Evolutionary conservation across 169 alveolate genomes (phyloP).

Genomic region (Pseudocohnilembus persalinus): DNA sequence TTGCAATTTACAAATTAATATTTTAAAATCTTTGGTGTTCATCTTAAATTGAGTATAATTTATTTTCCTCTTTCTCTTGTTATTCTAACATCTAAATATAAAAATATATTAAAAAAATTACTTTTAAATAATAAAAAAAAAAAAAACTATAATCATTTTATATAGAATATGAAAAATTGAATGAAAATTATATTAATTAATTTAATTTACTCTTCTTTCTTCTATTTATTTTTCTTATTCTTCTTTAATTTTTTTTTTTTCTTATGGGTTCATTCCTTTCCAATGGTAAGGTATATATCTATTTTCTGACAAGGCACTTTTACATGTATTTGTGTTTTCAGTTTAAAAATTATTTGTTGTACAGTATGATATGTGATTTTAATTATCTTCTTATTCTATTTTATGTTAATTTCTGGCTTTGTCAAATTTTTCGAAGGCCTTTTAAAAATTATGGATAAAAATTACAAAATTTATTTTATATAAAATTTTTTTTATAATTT

Average conservation of each 20-base stretch:
- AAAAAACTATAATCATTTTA: too few species aligned
- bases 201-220: constrained; percentile 32
- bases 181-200: too few species aligned
- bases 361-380: constrained; percentile 40
- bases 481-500: not conserved
- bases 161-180: too few species aligned
- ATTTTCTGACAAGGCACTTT: constrained; percentile 58
- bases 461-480: not conserved
- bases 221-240: constrained; percentile 52
- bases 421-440: constrained; percentile 63
- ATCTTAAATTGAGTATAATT: constrained; percentile 36
- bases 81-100: constrained; percentile 5
- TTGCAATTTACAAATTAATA: constrained; percentile 34
- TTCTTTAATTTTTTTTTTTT: constrained; percentile 40
- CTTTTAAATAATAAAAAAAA: too few species aligned
- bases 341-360: constrained; percentile 59
- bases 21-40: constrained; percentile 35
- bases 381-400: constrained; percentile 36
- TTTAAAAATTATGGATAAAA: not conserved
- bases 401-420: constrained; percentile 40
- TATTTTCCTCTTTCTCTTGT: constrained; percentile 36
- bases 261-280: constrained; percentile 61
- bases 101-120: not conserved
- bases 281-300: constrained; percentile 76
- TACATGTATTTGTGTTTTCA: constrained; percentile 64